These are phyloP conservation scores for Thyridium curvatum DNA, from an alignment of 2,329 filamentous ascomycete genomes.

Conservation along the genomic window DNA sequence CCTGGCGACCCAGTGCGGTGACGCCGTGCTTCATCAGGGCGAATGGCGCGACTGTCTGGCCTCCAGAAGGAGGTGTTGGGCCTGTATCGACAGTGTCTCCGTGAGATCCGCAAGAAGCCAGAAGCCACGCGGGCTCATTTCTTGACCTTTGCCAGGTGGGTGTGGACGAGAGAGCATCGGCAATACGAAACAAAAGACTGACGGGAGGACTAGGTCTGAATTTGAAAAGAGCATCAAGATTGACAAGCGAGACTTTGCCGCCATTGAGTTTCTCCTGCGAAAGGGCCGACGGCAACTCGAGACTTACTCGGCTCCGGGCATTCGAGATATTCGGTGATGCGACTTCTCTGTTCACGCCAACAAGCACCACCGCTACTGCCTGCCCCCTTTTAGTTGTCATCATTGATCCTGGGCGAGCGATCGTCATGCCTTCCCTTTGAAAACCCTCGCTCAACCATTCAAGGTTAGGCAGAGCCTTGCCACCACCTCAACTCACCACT, in stretches of 20 bases:
- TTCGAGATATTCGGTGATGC: constrained; percentile 61
- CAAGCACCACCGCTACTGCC: not conserved
- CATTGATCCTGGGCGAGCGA: too few species aligned
- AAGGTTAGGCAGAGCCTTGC: too few species aligned
- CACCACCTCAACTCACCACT: too few species aligned
- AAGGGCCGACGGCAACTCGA: constrained; percentile 80
- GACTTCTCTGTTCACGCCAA: constrained; percentile 1
- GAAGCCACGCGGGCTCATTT: constrained; percentile 57
- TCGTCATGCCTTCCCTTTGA: too few species aligned
- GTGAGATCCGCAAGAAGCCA: constrained; percentile 77
- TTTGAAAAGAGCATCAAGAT: constrained; percentile 65
- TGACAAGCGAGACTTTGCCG: constrained; percentile 78
- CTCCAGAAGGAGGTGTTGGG: constrained; percentile 84
- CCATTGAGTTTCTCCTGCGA: constrained; percentile 78
- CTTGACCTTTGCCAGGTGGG: constrained; percentile 55
- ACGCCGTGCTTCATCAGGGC: too few species aligned
- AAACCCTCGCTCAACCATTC: too few species aligned
- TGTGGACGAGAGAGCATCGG: constrained; percentile 4
- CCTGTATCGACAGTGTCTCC: constrained; percentile 80
- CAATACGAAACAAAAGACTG: constrained; percentile 3
- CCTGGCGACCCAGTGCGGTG: too few species aligned
- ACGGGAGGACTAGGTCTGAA: constrained; percentile 49
- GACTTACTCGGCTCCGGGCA: constrained; percentile 70
- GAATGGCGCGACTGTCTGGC: constrained; percentile 59
- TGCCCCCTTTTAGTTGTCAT: not conserved